A percentile compares a stretch with the other conserved stretches of the same genome.
Conservation (phyloP, 2,329 filamentous ascomycete species). For the Tolypocladium sp. region DNA sequence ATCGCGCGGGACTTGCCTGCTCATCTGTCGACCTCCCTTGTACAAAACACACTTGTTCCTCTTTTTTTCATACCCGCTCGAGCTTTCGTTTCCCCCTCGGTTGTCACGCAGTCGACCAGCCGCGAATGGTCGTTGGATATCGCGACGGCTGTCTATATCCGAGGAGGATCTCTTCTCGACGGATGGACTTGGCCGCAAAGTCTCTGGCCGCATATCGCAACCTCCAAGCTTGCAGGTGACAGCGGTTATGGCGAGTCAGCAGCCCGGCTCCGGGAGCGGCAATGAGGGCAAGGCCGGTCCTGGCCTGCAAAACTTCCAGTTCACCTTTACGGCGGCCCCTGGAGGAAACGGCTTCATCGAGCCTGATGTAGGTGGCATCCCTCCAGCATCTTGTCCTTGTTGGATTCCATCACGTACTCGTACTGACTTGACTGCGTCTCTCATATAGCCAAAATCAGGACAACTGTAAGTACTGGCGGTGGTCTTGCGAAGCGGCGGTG, state of each 20-base stretch:
- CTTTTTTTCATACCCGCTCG: neutral
- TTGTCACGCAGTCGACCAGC: neutral
- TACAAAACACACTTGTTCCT: neutral
- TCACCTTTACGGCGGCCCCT: constrained; percentile 22
- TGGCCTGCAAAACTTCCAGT: constrained; percentile 13
- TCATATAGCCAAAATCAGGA: constrained; percentile 10
- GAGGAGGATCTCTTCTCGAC: neutral
- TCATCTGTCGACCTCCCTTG: neutral
- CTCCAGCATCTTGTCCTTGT: neutral
- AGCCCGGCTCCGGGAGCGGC: neutral
- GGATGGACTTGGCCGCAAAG: neutral
- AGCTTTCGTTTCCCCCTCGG: neutral
- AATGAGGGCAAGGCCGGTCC: neutral
- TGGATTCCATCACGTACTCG: constrained; percentile 5
- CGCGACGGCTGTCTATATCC: neutral
- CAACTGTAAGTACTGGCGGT: constrained; percentile 11
- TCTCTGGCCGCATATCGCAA: neutral
- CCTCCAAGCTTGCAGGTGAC: neutral
- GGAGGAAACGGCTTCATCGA: constrained; percentile 20
- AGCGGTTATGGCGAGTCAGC: neutral
- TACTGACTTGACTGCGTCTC: constrained; percentile 7
- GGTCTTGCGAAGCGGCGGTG: neutral
- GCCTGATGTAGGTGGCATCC: constrained; percentile 18
- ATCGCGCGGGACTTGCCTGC: neutral
- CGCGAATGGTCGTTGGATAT: too few species aligned